Conservation (phyloP, 2,329 filamentous ascomycete species). For the Scedosporium minutisporum region DNA sequence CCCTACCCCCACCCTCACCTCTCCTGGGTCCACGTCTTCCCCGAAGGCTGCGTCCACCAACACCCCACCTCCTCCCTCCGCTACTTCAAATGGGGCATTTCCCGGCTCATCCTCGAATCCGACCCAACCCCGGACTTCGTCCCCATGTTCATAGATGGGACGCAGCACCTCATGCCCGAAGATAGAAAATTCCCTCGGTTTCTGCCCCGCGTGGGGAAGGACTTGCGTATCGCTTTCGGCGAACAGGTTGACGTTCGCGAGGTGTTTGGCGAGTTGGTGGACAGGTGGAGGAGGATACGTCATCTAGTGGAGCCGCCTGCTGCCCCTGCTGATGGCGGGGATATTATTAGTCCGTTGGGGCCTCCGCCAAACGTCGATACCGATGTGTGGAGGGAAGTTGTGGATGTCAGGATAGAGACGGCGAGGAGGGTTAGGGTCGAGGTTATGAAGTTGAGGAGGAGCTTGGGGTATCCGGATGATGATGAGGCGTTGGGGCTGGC, state of each 20-base stretch:
- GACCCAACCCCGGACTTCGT: constrained; percentile 81
- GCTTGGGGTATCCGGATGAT: constrained; percentile 67
- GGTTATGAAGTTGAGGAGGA: constrained; percentile 66
- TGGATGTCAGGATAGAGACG: constrained; percentile 63
- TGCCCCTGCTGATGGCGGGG: constrained; percentile 14
- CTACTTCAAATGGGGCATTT: constrained; percentile 98
- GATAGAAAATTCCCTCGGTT: constrained; percentile 69
- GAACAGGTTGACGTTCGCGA: constrained; percentile 63
- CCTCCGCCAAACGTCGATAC: constrained; percentile 39
- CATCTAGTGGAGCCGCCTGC: constrained; percentile 17
- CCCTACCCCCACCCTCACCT: constrained; percentile 39
- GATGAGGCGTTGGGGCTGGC: constrained; percentile 67
- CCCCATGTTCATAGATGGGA: constrained; percentile 90
- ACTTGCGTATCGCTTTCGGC: constrained; percentile 67
- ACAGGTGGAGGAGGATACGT: constrained; percentile 50
- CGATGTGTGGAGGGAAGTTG: constrained; percentile 63
- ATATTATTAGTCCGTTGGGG: not conserved
- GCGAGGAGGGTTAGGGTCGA: constrained; percentile 69
- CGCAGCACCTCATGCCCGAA: constrained; percentile 82
- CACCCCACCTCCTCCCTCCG: constrained; percentile 68
- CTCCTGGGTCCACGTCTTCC: constrained; percentile 91
- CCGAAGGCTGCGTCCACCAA: constrained; percentile 91
- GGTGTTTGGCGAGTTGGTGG: constrained; percentile 68
- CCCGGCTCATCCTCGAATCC: constrained; percentile 80
- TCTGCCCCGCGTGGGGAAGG: constrained; percentile 63